Conservation (phyloP, 305 asterid genomes). For the Solanum hybrid region DNA sequence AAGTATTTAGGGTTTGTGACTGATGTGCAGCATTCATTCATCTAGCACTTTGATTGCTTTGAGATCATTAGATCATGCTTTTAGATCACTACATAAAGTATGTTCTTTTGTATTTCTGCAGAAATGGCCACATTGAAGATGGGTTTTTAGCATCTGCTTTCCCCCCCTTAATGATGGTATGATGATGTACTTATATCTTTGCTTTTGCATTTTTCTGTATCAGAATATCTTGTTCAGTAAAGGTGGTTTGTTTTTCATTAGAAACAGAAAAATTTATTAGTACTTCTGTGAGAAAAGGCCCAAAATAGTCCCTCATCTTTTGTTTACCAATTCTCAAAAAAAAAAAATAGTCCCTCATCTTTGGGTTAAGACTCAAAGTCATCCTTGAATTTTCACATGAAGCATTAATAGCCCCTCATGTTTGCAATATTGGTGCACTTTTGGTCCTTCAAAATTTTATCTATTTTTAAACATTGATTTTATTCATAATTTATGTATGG, state of each 20-base stretch:
- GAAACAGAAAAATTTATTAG: neutral
- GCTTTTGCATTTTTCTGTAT: neutral
- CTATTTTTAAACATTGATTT: too few relatives aligned
- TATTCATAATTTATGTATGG: too few relatives aligned
- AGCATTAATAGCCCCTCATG: too few relatives aligned
- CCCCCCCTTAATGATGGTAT: constrained; percentile 43
- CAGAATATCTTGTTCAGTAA: neutral
- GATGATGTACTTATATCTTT: neutral
- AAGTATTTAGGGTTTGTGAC: neutral
- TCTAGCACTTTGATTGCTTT: neutral
- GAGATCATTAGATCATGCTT: neutral
- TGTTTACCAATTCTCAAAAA: too few relatives aligned
- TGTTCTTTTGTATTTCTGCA: constrained; percentile 34
- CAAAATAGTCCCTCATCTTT: too few relatives aligned
- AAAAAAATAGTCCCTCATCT: too few relatives aligned
- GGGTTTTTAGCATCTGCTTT: constrained; percentile 36
- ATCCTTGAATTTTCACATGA: too few relatives aligned
- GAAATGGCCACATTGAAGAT: constrained; percentile 34
- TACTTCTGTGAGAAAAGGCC: too few relatives aligned
- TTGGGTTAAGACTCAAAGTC: too few relatives aligned
- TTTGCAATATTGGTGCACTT: too few relatives aligned
- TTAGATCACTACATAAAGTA: neutral
- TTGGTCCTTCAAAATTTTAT: too few relatives aligned
- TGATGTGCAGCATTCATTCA: neutral
- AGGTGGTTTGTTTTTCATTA: neutral